Evolutionary conservation across 1,284 basidiomycete species (phyloP).

Genomic region (Puccinia novopanici): DNA sequence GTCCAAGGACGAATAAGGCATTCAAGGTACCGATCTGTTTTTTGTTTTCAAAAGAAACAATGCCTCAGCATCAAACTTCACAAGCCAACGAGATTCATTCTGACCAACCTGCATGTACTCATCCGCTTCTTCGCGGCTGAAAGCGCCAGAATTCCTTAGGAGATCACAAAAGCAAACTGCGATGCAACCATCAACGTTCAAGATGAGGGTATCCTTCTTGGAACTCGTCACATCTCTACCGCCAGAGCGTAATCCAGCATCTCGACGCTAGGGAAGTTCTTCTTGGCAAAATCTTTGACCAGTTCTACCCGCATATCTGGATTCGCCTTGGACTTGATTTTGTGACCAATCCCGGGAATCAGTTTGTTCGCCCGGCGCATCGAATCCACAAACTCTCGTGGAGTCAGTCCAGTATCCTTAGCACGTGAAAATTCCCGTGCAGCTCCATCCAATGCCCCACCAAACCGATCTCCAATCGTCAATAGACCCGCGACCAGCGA

Average conservation of each 20-base stretch:
- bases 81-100: background rate
- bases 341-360: slow-evolving; percentile 98
- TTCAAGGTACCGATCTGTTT: slow-evolving; percentile 79
- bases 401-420: slow-evolving; percentile 84
- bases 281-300: slow-evolving; percentile 93
- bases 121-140: slow-evolving; percentile 91
- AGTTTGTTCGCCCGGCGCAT: slow-evolving; percentile 95
- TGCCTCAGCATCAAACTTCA: background rate
- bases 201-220: slow-evolving; percentile 89
- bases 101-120: slow-evolving; percentile 82
- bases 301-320: slow-evolving; percentile 91
- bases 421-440: slow-evolving; percentile 92
- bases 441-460: slow-evolving; percentile 98
- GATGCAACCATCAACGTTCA: slow-evolving; percentile 96
- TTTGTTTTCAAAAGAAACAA: background rate
- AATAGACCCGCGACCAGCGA: slow-evolving; percentile 92
- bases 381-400: slow-evolving; percentile 95
- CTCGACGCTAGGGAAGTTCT: slow-evolving; percentile 82
- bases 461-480: slow-evolving; percentile 89
- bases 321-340: slow-evolving; percentile 95
- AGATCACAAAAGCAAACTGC: slow-evolving; percentile 98
- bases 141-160: slow-evolving; percentile 86
- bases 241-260: slow-evolving; percentile 94
- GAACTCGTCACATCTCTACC: slow-evolving; percentile 93
- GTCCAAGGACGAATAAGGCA: slow-evolving; percentile 93